Evolutionary conservation across 495 filamentous ascomycete species (phyloP), one percentile per base, ranked within the genome.

Genomic region (Rhypophila decipiens): DNA sequence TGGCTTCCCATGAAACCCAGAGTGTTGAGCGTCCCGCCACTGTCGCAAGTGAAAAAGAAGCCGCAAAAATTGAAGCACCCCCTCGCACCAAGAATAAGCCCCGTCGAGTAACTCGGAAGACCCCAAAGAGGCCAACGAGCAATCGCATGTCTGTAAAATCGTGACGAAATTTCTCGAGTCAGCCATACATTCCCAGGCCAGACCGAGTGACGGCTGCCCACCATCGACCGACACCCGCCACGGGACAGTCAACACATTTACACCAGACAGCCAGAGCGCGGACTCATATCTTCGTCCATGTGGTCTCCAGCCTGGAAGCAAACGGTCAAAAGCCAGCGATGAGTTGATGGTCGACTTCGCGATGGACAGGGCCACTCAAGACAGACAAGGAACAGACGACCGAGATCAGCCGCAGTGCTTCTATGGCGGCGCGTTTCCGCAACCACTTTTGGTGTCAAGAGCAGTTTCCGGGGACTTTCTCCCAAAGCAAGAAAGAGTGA

Each of bases 81-180:
- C 86, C 90, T 96, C 90, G 89, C 86, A 82, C 87, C 93, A 87
- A 96, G 88, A 96, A 95, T 98, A 88, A 96, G 93, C 93, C 93
- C 93, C 93, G 95, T 98, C 89, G 88, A 95, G 93, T 96, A 90
- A 94, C 87, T 80, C 63, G 64, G 61, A 1, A 18, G 57, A 52
- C 78, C 81, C 79, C 71, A 54, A 61, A 54, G 57, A 57, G 53
- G 49, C 56, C 64, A 66, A 51, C 53, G 60, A 77, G 87, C 88
- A 96, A 96, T 96, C 93, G 90, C 91, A 96, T 98, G 81, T 85
- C 93, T 96, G 80, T 96, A 74, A 65, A 22, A 87, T 79, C 82
- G 74, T 82, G 91, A 96, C 91, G 87, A 95, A 90, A 40, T 76
- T 65, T 72, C 64, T 66, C 58, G 64, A 59, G 66, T 63, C 56